phyloP scores from a whole-genome alignment of 495 filamentous ascomycete genomes.

The Barbatosphaeria neglecta region DNA sequence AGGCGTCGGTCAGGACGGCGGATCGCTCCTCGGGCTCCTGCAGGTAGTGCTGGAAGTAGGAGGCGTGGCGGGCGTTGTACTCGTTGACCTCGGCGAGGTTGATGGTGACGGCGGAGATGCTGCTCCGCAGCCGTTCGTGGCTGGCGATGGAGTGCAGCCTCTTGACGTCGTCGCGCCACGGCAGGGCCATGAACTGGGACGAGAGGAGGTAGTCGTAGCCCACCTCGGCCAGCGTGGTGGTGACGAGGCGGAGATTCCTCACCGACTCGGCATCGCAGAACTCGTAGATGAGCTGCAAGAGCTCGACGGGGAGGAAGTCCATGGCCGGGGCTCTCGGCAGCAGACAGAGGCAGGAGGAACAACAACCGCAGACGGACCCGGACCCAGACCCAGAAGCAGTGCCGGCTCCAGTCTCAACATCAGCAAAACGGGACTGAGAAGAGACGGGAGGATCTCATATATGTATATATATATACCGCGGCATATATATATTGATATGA shows the following conservation, averaged over 20 bases:
- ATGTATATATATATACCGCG: too few relatives aligned
- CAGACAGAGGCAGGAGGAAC: too few relatives aligned
- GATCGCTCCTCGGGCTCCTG: slow-evolving; percentile 24
- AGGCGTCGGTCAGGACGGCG: slow-evolving; percentile 24
- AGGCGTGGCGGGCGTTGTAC: slow-evolving; percentile 28
- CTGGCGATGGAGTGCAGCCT: slow-evolving; percentile 29
- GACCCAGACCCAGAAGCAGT: too few relatives aligned
- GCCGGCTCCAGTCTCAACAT: too few relatives aligned
- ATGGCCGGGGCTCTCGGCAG: slow-evolving; percentile 9
- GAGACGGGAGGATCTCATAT: too few relatives aligned
- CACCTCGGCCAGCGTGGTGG: slow-evolving; percentile 25
- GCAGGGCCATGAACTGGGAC: slow-evolving; percentile 27
- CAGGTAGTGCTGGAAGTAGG: slow-evolving; percentile 29
- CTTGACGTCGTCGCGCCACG: slow-evolving; percentile 35
- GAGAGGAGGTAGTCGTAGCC: slow-evolving; percentile 33
- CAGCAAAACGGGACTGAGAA: too few relatives aligned
- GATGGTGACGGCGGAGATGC: slow-evolving; percentile 29
- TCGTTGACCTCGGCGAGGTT: slow-evolving; percentile 32
- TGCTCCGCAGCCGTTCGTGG: slow-evolving; percentile 27
- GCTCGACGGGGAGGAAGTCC: slow-evolving; percentile 33
- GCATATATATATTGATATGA: too few relatives aligned
- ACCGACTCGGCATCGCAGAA: slow-evolving; percentile 27
- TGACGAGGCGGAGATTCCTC: slow-evolving; percentile 26
- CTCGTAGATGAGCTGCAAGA: slow-evolving; percentile 33
- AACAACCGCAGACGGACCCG: neutral